These are phyloP conservation scores for Aspergillus unguis DNA, from an alignment of 2,329 filamentous ascomycete species.

Conservation along the genomic window DNA sequence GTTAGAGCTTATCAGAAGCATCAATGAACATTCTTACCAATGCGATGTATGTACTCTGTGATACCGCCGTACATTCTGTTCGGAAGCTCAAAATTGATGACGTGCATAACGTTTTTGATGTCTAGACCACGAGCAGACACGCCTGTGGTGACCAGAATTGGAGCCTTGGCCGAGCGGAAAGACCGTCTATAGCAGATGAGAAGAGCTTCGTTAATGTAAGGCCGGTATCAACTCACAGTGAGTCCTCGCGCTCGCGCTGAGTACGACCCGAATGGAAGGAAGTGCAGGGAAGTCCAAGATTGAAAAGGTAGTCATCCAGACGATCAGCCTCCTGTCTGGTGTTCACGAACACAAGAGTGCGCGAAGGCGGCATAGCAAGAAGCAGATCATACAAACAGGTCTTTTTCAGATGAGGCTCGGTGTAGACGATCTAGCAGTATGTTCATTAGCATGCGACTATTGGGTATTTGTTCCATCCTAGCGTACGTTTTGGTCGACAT, in stretches of 20 bases:
- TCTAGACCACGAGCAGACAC: conserved; percentile 87
- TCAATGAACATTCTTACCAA: conserved; percentile 59
- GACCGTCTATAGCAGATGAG: conserved; percentile 53
- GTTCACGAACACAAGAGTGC: conserved; percentile 90
- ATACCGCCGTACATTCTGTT: conserved; percentile 75
- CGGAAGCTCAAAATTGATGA: conserved; percentile 92
- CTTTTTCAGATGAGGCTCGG: conserved; percentile 65
- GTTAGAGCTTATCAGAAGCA: conserved; percentile 1
- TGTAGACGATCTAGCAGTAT: conserved; percentile 57
- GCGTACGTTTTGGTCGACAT: conserved; percentile 69
- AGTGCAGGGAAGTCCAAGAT: conserved; percentile 72
- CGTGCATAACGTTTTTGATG: conserved; percentile 78
- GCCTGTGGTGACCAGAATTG: conserved; percentile 82
- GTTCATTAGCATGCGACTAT: too few relatives aligned
- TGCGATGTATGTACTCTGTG: conserved; percentile 89
- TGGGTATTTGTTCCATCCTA: too few relatives aligned
- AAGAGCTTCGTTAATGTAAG: background rate
- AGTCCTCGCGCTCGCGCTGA: conserved; percentile 87
- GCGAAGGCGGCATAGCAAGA: conserved; percentile 63
- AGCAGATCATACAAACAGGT: conserved; percentile 70
- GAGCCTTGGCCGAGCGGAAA: conserved; percentile 71
- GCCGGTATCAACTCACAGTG: conserved; percentile 57
- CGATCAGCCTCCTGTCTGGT: conserved; percentile 73
- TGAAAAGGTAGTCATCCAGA: conserved; percentile 83
- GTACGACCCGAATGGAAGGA: conserved; percentile 86